Conservation (phyloP, 2,329 filamentous ascomycete genomes). For the Ophiostoma piceae region DNA sequence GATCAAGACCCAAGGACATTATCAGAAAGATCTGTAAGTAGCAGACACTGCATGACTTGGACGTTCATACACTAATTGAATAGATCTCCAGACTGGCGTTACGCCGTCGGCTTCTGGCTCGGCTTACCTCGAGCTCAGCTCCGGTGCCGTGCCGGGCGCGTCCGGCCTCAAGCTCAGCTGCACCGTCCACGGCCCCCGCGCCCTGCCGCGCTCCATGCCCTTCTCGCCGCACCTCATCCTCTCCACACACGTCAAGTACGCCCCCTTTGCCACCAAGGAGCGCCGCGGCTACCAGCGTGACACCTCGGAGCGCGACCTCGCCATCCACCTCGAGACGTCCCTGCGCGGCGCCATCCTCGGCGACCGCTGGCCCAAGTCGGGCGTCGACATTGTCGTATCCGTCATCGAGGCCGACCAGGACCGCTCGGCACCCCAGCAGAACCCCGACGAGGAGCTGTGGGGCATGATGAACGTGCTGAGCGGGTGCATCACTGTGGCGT, state of each 20-base stretch:
- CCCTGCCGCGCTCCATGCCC: conserved; percentile 79
- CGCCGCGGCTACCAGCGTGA: conserved; percentile 83
- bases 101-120: conserved; percentile 92
- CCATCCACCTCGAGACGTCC: conserved; percentile 85
- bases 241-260: conserved; percentile 92
- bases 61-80: neutral
- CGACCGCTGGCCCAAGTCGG: conserved; percentile 96
- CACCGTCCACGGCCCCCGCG: conserved; percentile 87
- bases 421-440: conserved; percentile 44
- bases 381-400: conserved; percentile 89
- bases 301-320: conserved; percentile 78
- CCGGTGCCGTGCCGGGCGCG: conserved; percentile 38
- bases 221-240: conserved; percentile 92
- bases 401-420: conserved; percentile 91
- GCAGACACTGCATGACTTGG: neutral
- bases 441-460: conserved; percentile 60
- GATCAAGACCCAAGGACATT: conserved; percentile 59
- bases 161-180: conserved; percentile 81
- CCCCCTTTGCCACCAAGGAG: conserved; percentile 81
- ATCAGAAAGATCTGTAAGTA: conserved; percentile 80
- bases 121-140: conserved; percentile 69
- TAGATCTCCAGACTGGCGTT: conserved; percentile 85
- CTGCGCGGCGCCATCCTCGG: conserved; percentile 85
- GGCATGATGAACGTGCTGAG: conserved; percentile 87
- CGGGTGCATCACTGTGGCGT: conserved; percentile 88